phyloP scores from a whole-genome alignment of 2,329 filamentous ascomycete genomes.

The Aspergillus uvarum region DNA sequence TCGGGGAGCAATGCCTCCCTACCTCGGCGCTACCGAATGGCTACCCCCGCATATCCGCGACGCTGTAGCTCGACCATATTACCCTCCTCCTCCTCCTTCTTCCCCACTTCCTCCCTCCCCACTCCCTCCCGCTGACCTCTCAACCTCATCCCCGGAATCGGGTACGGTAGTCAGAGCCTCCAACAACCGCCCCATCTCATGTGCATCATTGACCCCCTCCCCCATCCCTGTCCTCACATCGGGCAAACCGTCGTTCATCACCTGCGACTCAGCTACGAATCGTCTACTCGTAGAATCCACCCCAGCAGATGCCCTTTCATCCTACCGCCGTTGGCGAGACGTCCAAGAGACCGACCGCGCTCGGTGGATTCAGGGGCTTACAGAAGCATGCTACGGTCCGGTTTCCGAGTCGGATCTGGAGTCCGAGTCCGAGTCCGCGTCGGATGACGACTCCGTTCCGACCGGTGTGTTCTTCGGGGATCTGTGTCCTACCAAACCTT shows the following conservation, averaged over 20 bases:
- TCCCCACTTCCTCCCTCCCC: conserved; percentile 20
- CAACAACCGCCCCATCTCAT: neutral
- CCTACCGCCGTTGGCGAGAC: conserved; percentile 10
- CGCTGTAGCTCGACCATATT: conserved; percentile 42
- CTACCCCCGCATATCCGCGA: conserved; percentile 54
- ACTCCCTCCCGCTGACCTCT: conserved; percentile 8
- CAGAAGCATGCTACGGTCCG: conserved; percentile 68
- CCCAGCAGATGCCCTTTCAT: neutral
- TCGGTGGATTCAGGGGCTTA: conserved; percentile 68
- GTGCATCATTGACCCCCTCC: conserved; percentile 3
- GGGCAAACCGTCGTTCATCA: neutral
- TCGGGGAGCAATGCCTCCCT: conserved; percentile 56
- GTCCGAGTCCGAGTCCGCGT: neutral
- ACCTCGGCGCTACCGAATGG: conserved; percentile 57
- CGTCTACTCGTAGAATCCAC: neutral
- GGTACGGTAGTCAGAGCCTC: neutral
- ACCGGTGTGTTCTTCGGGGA: conserved; percentile 76
- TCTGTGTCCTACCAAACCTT: conserved; percentile 12
- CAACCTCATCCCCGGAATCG: neutral
- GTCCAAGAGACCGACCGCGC: conserved; percentile 62
- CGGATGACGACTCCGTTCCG: conserved; percentile 52
- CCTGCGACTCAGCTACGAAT: conserved; percentile 7
- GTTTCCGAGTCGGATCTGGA: neutral
- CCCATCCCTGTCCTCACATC: conserved; percentile 2
- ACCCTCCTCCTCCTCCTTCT: conserved; percentile 26